These are phyloP conservation scores for Lagenaria siceraria DNA, from an alignment of 306 rosid species.

Conservation along the genomic window DNA sequence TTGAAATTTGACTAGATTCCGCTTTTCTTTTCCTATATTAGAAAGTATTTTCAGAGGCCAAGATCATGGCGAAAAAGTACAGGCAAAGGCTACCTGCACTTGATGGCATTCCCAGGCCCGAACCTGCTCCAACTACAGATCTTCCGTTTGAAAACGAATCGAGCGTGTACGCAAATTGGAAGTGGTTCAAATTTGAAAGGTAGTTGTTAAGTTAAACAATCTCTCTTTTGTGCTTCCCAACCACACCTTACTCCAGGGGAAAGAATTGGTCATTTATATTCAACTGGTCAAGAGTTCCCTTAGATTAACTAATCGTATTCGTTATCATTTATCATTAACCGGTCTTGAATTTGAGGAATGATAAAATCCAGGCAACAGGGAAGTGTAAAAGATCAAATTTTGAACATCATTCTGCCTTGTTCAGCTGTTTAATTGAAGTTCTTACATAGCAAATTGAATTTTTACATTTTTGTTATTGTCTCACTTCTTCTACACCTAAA, in stretches of 20 bases:
- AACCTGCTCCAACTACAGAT: conserved; percentile 14
- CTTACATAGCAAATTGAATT: neutral
- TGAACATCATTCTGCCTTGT: neutral
- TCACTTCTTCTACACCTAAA: neutral
- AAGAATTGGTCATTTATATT: neutral
- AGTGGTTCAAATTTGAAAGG: conserved; percentile 76
- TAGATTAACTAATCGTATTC: neutral
- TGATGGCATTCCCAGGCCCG: conserved; percentile 12
- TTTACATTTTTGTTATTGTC: too few species aligned
- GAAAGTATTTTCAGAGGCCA: conserved; percentile 71
- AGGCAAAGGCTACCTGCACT: conserved; percentile 47
- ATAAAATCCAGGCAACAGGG: neutral
- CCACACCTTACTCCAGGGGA: neutral
- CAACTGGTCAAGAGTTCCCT: neutral
- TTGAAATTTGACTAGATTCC: neutral
- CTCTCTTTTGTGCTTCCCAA: neutral
- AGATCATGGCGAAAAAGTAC: conserved; percentile 66
- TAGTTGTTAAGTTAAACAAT: neutral
- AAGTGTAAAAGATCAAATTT: neutral
- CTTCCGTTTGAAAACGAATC: conserved; percentile 51
- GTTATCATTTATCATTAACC: neutral
- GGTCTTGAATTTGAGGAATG: neutral
- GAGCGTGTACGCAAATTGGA: conserved; percentile 70
- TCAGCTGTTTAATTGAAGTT: neutral
- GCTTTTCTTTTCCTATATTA: conserved; percentile 9